phyloP scores from a whole-genome alignment of 306 rosid species.

The Inga laurina region DNA sequence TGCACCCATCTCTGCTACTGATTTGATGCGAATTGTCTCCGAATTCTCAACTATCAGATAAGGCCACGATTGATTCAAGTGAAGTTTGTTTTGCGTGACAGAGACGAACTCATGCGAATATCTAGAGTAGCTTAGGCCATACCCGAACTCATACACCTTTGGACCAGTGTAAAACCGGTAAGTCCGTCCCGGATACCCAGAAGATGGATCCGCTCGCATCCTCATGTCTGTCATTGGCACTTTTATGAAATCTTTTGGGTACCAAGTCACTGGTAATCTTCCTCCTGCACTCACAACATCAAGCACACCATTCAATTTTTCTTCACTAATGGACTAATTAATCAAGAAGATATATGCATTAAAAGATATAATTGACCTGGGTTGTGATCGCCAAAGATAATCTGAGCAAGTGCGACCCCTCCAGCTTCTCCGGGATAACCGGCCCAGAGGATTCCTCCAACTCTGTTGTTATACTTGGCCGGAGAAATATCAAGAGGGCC shows the following conservation, averaged over 20 bases:
- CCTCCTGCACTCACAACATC: constrained; percentile 63
- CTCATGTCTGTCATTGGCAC: constrained; percentile 98
- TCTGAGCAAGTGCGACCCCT: constrained; percentile 74
- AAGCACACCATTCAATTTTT: not conserved
- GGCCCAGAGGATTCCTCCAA: constrained; percentile 95
- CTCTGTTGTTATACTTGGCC: constrained; percentile 56
- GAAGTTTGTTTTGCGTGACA: constrained; percentile 45
- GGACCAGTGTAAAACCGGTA: constrained; percentile 79
- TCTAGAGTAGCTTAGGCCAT: constrained; percentile 87
- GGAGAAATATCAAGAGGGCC: constrained; percentile 86
- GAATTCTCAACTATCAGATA: constrained; percentile 37
- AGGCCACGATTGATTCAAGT: constrained; percentile 59
- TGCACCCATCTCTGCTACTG: constrained; percentile 60
- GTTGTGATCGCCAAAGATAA: constrained; percentile 90
- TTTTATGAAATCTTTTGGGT: constrained; percentile 62
- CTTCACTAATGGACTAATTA: not conserved
- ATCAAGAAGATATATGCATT: not conserved
- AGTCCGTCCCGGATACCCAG: constrained; percentile 83
- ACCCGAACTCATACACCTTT: constrained; percentile 79
- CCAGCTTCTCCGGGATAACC: constrained; percentile 95
- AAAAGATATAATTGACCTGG: constrained; percentile 55
- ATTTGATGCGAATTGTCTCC: constrained; percentile 51
- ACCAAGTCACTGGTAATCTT: constrained; percentile 92
- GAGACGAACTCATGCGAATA: constrained; percentile 60
- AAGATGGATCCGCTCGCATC: constrained; percentile 69